Conservation (phyloP, 2,329 filamentous ascomycete species). For the Penicillium nordicum region DNA sequence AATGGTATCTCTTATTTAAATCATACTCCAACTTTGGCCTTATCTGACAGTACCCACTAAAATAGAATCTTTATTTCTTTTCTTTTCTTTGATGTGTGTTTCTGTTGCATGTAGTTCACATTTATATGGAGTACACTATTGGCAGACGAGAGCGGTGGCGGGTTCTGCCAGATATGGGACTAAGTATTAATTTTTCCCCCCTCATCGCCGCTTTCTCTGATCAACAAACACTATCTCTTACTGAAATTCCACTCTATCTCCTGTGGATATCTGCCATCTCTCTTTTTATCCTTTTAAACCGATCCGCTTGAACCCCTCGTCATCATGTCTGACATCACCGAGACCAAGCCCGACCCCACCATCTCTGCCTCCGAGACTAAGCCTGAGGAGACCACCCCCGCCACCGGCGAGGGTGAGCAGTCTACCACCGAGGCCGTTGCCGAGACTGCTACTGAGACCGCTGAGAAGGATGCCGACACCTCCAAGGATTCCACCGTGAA, state of each 20-base stretch:
- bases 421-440: constrained; percentile 32
- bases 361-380: constrained; percentile 36
- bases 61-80: neutral
- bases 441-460: constrained; percentile 36
- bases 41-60: neutral
- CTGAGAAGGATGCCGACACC: constrained; percentile 37
- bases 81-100: neutral
- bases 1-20: constrained; percentile 12
- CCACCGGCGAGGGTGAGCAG: constrained; percentile 35
- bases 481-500: constrained; percentile 41
- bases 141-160: constrained; percentile 19
- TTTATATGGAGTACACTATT: neutral
- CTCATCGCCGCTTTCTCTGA: constrained; percentile 22
- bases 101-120: neutral
- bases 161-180: constrained; percentile 21
- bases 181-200: constrained; percentile 27
- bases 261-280: constrained; percentile 5
- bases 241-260: constrained; percentile 8
- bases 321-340: constrained; percentile 44
- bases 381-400: constrained; percentile 32
- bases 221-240: constrained; percentile 22
- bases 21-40: neutral
- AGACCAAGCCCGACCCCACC: constrained; percentile 45
- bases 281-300: constrained; percentile 3
- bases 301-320: constrained; percentile 7